phyloP scores from a whole-genome alignment of 2,329 filamentous ascomycete genomes.

The Stemphylium lycopersici region DNA sequence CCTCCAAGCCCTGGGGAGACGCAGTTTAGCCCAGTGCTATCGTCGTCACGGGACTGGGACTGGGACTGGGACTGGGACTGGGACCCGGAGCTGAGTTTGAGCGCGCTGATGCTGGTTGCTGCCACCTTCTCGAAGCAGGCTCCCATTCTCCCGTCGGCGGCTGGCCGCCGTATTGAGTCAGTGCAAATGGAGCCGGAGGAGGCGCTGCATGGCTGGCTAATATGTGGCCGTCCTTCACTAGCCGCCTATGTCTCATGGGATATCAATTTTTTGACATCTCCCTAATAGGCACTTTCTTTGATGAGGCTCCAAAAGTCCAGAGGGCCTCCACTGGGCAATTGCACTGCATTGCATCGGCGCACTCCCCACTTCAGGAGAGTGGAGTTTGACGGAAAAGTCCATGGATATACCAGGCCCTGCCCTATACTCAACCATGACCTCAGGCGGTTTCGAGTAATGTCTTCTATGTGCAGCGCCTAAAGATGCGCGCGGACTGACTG shows the following conservation, averaged over 20 bases:
- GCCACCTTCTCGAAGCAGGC: constrained; percentile 36
- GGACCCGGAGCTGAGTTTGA: constrained; percentile 8
- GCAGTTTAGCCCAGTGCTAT: constrained; percentile 15
- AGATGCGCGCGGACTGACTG: constrained; percentile 23
- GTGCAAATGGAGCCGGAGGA: constrained; percentile 18
- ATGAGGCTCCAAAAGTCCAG: constrained; percentile 40
- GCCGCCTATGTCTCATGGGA: constrained; percentile 25
- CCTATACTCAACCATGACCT: constrained; percentile 38
- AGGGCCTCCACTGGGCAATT: constrained; percentile 31
- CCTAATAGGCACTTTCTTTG: constrained; percentile 31
- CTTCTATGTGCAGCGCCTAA: constrained; percentile 30
- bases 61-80: constrained; percentile 28
- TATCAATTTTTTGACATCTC: constrained; percentile 26
- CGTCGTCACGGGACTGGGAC: constrained; percentile 20
- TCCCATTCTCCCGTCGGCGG: constrained; percentile 27
- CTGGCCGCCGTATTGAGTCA: constrained; percentile 17
- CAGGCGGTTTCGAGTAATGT: constrained; percentile 34
- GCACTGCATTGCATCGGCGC: constrained; percentile 41
- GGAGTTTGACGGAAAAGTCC: constrained; percentile 15
- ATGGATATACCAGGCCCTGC: constrained; percentile 32
- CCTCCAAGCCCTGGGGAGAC: constrained; percentile 14
- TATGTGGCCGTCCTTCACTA: constrained; percentile 27
- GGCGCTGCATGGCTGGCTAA: constrained; percentile 27
- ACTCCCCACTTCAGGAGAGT: constrained; percentile 38
- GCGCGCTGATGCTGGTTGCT: constrained; percentile 13